A percentile compares a stretch with the other conserved stretches of the same genome.
phyloP scores from a whole-genome alignment of 2,329 filamentous ascomycete genomes.

The Ciborinia camelliae region DNA sequence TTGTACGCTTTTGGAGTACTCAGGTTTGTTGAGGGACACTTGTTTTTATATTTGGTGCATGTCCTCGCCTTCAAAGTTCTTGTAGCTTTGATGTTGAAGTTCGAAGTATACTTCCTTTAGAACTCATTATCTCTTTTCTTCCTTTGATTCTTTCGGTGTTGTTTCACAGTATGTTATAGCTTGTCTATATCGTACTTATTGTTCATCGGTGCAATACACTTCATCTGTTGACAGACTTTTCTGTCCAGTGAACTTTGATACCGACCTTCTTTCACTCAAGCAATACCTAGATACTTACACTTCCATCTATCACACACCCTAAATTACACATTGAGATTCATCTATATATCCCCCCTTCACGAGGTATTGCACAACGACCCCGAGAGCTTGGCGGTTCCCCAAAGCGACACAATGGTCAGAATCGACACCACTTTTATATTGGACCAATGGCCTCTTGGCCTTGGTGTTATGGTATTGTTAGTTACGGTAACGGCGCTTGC shows the following conservation, averaged over 20 bases:
- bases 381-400: not conserved
- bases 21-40: not conserved
- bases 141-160: not conserved
- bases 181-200: not conserved
- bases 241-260: not conserved
- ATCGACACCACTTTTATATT: constrained; percentile 20
- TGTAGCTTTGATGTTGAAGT: not conserved
- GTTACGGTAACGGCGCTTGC: constrained; percentile 25
- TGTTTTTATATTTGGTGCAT: constrained; percentile 12
- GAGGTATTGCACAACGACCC: not conserved
- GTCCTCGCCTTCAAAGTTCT: not conserved
- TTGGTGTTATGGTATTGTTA: constrained; percentile 30
- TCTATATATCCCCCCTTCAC: not conserved
- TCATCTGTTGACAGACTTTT: not conserved
- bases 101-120: not conserved
- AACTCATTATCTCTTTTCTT: not conserved
- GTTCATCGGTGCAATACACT: not conserved
- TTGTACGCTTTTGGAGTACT: not conserved
- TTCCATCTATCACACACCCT: not conserved
- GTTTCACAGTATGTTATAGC: constrained; percentile 1
- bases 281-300: not conserved
- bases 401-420: constrained; percentile 4
- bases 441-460: constrained; percentile 30
- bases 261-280: not conserved
- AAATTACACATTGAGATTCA: not conserved